These are phyloP conservation scores for Fusarium mangiferae DNA, from an alignment of 2,329 filamentous ascomycete species.

Conservation along the genomic window DNA sequence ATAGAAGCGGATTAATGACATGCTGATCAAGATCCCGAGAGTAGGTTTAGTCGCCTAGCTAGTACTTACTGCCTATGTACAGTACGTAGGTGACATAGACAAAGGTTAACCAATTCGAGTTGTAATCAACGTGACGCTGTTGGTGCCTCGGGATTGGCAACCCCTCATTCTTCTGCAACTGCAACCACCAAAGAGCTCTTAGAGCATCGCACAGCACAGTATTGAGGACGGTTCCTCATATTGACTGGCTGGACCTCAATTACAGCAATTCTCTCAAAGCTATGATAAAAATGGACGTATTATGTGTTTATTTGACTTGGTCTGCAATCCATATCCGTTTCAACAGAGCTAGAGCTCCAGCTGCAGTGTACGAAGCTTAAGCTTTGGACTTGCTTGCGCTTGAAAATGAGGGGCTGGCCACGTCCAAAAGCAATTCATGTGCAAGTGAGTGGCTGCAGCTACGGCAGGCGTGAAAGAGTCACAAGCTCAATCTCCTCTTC, in stretches of 20 bases:
- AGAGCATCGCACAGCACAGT: neutral
- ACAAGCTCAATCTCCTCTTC: neutral
- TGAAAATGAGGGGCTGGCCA: constrained; percentile 28
- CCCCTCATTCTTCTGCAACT: constrained; percentile 13
- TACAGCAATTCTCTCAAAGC: neutral
- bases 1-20: constrained; percentile 18
- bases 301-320: neutral
- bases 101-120: constrained; percentile 25
- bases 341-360: neutral
- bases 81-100: neutral
- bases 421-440: constrained; percentile 27
- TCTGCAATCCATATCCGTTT: neutral
- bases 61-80: neutral
- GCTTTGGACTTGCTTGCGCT: constrained; percentile 13
- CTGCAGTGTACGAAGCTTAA: neutral
- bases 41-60: neutral
- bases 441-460: constrained; percentile 14
- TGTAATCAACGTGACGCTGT: constrained; percentile 27
- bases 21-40: constrained; percentile 16
- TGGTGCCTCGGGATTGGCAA: constrained; percentile 26
- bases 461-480: constrained; percentile 31
- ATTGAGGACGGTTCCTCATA: neutral
- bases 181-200: neutral
- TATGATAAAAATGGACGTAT: neutral
- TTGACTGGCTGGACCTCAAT: neutral